These are phyloP conservation scores for Nakaseomyces nivariensis DNA, from an alignment of 1,139 yeast species.

Conservation along the genomic window DNA sequence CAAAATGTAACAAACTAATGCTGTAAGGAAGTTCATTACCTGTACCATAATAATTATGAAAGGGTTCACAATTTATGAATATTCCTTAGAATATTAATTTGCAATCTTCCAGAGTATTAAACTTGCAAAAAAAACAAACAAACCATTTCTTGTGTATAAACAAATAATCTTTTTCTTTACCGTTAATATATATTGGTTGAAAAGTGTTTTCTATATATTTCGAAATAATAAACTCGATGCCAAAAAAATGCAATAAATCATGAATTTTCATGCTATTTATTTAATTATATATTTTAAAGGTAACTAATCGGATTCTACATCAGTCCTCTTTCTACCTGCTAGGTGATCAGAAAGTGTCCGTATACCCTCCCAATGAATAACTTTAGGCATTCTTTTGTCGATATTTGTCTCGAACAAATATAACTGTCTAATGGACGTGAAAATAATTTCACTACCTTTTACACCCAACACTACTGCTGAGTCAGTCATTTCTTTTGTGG, in stretches of 20 bases:
- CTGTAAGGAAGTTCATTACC: neutral
- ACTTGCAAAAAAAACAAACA: neutral
- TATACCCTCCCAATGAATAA: constrained; percentile 68
- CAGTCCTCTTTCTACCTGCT: constrained; percentile 53
- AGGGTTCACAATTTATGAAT: neutral
- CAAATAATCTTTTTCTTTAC: neutral
- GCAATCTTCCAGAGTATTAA: neutral
- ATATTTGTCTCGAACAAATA: constrained; percentile 82
- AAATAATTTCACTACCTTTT: constrained; percentile 64
- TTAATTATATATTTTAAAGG: neutral
- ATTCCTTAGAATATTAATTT: neutral
- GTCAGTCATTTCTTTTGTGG: constrained; percentile 32
- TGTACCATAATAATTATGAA: neutral
- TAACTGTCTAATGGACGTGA: constrained; percentile 62
- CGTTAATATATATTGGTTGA: neutral
- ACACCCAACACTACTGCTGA: constrained; percentile 87
- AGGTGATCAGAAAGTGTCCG: constrained; percentile 75
- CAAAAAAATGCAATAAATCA: neutral
- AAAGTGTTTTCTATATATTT: neutral
- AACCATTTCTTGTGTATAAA: constrained; percentile 2
- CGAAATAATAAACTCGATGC: neutral
- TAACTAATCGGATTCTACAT: neutral
- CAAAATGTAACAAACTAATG: neutral
- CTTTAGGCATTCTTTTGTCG: constrained; percentile 75
- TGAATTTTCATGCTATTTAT: neutral